These are phyloP conservation scores for Vitis rupestris DNA, from an alignment of 164 flowering plant species.

Conservation along the genomic window DNA sequence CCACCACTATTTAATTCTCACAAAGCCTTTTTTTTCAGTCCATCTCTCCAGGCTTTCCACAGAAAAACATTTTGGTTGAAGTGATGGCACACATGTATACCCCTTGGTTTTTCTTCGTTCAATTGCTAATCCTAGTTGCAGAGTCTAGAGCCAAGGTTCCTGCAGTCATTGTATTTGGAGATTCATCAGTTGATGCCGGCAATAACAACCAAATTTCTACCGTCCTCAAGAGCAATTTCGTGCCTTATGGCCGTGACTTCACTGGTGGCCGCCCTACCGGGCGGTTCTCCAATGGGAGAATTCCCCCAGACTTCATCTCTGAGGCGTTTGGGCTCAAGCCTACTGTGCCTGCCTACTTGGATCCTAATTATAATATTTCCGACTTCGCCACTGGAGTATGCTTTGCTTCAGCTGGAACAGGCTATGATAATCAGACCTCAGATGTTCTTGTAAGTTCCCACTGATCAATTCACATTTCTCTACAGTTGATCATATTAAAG, in stretches of 20 bases:
- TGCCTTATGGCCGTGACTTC: conserved; percentile 55
- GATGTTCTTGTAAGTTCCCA: conserved; percentile 39
- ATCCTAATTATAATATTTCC: conserved; percentile 37
- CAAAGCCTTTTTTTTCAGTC: not conserved
- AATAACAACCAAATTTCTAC: conserved; percentile 50
- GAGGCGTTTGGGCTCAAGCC: conserved; percentile 46
- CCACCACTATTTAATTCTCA: not conserved
- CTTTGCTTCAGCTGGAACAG: conserved; percentile 67
- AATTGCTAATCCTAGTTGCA: not conserved
- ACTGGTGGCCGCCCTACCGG: conserved; percentile 45
- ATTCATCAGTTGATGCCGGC: conserved; percentile 53
- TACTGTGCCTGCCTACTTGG: conserved; percentile 49
- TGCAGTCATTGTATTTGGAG: conserved; percentile 52
- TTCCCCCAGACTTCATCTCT: conserved; percentile 51
- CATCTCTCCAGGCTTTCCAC: not conserved
- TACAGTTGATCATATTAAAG: no score
- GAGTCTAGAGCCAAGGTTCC: conserved; percentile 27
- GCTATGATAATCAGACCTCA: conserved; percentile 55
- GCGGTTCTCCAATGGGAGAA: conserved; percentile 49
- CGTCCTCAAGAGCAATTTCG: conserved; percentile 44
- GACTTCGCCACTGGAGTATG: conserved; percentile 55
- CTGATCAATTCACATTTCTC: no score
- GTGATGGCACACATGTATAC: conserved; percentile 15
- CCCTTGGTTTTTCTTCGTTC: conserved; percentile 6
- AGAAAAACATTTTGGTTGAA: not conserved